Conservation (phyloP, 805 yeast genomes). For the Metschnikowia reukaufii region DNA sequence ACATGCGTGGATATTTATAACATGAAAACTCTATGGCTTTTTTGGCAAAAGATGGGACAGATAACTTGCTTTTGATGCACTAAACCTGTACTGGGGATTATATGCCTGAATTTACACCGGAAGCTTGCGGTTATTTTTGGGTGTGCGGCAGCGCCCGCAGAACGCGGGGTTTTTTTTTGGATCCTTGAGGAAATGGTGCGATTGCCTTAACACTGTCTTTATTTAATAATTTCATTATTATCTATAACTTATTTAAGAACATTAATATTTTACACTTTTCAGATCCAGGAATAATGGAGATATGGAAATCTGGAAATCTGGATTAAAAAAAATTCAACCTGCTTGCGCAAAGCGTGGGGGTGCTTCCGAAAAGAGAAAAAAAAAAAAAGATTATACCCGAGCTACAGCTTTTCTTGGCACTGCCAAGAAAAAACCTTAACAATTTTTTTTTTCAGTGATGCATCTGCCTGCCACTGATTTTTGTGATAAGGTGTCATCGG, state of each 20-base stretch:
- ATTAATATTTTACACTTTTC: too few relatives aligned
- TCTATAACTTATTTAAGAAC: too few relatives aligned
- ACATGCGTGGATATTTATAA: background rate
- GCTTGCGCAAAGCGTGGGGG: background rate
- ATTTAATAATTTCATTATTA: too few relatives aligned
- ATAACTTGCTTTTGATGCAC: background rate
- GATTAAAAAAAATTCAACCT: too few relatives aligned
- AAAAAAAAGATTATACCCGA: too few relatives aligned
- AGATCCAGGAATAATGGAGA: too few relatives aligned
- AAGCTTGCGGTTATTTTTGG: background rate
- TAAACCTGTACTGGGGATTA: background rate
- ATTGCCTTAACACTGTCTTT: too few relatives aligned
- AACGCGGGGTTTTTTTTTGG: background rate
- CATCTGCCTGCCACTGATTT: conserved; percentile 1
- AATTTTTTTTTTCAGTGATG: background rate
- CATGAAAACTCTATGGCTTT: background rate
- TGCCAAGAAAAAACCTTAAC: conserved; percentile 1
- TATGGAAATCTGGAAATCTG: too few relatives aligned
- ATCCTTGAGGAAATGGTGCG: background rate
- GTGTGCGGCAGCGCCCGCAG: background rate
- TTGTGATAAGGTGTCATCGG: background rate
- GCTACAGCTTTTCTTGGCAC: conserved; percentile 2
- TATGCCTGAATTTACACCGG: background rate
- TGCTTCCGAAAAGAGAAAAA: background rate
- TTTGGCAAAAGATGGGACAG: background rate